Evolutionary conservation across 2,329 filamentous ascomycete species (phyloP), one percentile per base, ranked within the genome.

Genomic region (Colletotrichum sp.): DNA sequence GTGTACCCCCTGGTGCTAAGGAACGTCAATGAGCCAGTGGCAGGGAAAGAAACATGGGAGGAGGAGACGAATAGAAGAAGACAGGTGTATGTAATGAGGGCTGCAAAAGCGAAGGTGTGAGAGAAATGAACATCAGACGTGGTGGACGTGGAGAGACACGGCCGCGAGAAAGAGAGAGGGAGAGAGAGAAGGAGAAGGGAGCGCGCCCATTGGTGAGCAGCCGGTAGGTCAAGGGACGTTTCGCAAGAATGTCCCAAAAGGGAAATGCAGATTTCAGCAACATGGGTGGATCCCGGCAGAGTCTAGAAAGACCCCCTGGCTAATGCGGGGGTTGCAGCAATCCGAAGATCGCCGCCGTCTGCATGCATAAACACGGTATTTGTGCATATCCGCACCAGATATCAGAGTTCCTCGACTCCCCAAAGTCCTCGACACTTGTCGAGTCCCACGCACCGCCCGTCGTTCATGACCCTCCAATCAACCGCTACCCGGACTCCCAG

Each of bases 191-290:
- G 69, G 64, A 64, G 18, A 34, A 26, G 43, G 63, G 57, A 60
- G 57, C 57, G 43, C 43, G 43, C 57, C 24, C 18, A 30, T 60
- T 60, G 69, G 48, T 59, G 63, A 72, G 69, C 67, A 48, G 18
- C 34, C 55, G 63, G 64, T 59, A 73, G 57, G 69, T 73, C 43
- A 48, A 75, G 65, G 71, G 71, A 71, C 66, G 74, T 71, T 79
- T 79, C 78, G 78, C 78, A 79, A 79, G 77, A 78, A 76, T 79
- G 76, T 77, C 78, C 78, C 69, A 71, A 79, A 79, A 74, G 55
- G 71, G 77, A 67, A 78, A 77, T 28, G 71, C 71, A 71, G 72
- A 15, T 60, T 57, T 65, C 43, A 55, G 16, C 30, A 60, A n/a
- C 34, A 77, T 48, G 66, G 69, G 69, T 63, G 55, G 64, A 75